phyloP scores from a whole-genome alignment of 225 moss, liverwort and hornwort genomes.

The Polytrichum commune region DNA sequence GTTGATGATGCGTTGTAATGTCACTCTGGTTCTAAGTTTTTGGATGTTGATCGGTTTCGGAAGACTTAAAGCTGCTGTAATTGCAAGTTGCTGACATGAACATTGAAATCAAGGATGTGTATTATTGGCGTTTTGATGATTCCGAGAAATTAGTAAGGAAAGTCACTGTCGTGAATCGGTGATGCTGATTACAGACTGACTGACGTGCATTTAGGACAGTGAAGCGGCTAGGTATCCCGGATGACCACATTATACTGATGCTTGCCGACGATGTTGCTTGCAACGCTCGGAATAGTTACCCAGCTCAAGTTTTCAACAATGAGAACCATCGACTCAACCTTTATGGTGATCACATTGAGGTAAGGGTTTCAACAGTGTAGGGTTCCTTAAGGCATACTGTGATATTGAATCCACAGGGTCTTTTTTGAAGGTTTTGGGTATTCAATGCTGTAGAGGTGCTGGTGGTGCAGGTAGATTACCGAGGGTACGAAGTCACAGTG shows the following conservation, averaged over 20 bases:
- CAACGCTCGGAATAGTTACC: conserved; percentile 84
- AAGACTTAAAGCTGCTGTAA: too few relatives aligned
- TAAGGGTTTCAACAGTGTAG: conserved; percentile 15
- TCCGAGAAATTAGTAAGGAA: too few relatives aligned
- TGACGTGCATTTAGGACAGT: conserved; percentile 76
- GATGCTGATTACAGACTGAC: conserved; percentile 22
- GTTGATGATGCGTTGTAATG: too few relatives aligned
- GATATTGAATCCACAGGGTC: background rate
- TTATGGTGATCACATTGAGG: conserved; percentile 95
- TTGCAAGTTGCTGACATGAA: too few relatives aligned
- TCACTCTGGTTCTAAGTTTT: too few relatives aligned
- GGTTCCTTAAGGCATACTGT: too few relatives aligned
- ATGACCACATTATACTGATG: conserved; percentile 97
- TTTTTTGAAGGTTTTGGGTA: background rate
- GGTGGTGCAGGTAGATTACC: conserved; percentile 81
- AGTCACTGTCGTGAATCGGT: background rate
- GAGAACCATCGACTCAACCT: conserved; percentile 91
- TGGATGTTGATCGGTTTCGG: too few relatives aligned
- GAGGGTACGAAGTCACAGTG: conserved; percentile 96
- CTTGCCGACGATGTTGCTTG: conserved; percentile 95
- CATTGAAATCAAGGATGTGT: too few relatives aligned
- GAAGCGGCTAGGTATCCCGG: conserved; percentile 89
- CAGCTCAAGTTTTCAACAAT: conserved; percentile 95
- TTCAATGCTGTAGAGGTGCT: too few relatives aligned
- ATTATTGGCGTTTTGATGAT: too few relatives aligned